Percentiles rank a stretch among this genome's conserved stretches.
These are phyloP conservation scores for Teunomyces kruisii DNA, from an alignment of 805 yeast species.

Conservation along the genomic window DNA sequence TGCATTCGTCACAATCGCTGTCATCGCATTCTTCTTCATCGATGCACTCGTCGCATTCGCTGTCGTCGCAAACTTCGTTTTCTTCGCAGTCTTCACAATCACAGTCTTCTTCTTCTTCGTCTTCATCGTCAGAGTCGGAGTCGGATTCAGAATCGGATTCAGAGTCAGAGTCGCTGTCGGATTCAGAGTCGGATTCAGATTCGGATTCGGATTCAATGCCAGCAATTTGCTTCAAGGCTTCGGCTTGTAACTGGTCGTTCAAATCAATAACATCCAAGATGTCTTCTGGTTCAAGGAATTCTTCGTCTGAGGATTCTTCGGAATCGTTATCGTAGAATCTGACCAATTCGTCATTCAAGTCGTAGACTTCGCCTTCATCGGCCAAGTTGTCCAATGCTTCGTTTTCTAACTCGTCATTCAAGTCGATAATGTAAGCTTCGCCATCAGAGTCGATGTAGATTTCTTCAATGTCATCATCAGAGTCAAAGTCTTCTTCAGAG, in stretches of 20 bases:
- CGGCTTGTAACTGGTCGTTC: conserved; percentile 39
- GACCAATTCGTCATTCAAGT: conserved; percentile 4
- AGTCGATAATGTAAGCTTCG: conserved; percentile 18
- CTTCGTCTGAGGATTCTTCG: conserved; percentile 16
- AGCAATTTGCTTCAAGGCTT: conserved; percentile 32
- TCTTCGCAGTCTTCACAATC: conserved; percentile 13
- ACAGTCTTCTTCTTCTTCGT: not conserved
- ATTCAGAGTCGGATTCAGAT: conserved; percentile 12
- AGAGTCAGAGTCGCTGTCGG: conserved; percentile 11
- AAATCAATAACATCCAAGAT: conserved; percentile 35
- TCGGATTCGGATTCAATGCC: conserved; percentile 23
- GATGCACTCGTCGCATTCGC: not conserved
- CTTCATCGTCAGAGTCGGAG: too few species aligned
- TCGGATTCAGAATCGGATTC: conserved; percentile 11
- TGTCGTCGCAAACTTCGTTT: conserved; percentile 7
- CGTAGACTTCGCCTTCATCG: conserved; percentile 15
- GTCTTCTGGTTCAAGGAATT: conserved; percentile 27
- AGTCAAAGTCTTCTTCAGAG: conserved; percentile 11
- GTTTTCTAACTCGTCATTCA: conserved; percentile 38
- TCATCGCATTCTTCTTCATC: not conserved
- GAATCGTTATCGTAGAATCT: conserved; percentile 6
- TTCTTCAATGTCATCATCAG: conserved; percentile 18
- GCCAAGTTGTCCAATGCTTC: conserved; percentile 24
- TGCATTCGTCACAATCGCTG: not conserved
- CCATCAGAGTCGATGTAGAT: conserved; percentile 16